These are phyloP conservation scores for Penicillium dipodomyicola DNA, from an alignment of 495 filamentous ascomycete genomes.

Conservation along the genomic window DNA sequence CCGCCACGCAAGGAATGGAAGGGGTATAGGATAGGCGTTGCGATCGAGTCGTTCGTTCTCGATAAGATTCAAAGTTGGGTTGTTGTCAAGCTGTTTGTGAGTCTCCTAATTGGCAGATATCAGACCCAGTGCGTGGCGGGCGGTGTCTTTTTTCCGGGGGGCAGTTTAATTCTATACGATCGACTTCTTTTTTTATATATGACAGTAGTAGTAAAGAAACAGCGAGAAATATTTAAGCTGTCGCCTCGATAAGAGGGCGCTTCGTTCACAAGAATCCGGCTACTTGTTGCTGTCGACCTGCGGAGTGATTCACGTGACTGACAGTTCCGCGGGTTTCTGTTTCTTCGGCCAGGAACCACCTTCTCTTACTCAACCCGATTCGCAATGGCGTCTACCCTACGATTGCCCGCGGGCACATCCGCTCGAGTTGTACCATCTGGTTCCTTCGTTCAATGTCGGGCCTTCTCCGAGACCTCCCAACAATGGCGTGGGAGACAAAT, in stretches of 20 bases:
- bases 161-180: background rate
- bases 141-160: conserved; percentile 7
- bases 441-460: conserved; percentile 31
- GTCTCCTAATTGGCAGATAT: conserved; percentile 22
- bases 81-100: conserved; percentile 18
- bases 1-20: conserved; percentile 31
- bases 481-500: conserved; percentile 25
- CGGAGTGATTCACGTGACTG: conserved; percentile 24
- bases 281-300: background rate
- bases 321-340: conserved; percentile 28
- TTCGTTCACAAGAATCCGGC: background rate
- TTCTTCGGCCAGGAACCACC: conserved; percentile 14
- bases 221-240: background rate
- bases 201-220: background rate
- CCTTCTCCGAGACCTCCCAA: conserved; percentile 37
- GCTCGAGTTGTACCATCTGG: conserved; percentile 16
- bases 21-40: background rate
- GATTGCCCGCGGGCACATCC: conserved; percentile 28
- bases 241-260: background rate
- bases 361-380: conserved; percentile 9
- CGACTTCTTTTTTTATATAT: background rate
- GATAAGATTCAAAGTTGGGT: conserved; percentile 1
- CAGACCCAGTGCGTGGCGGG: conserved; percentile 5
- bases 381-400: conserved; percentile 40
- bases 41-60: background rate